Conservation (phyloP, 805 yeast genomes). For the Maudiozyma pseudohumilis region DNA sequence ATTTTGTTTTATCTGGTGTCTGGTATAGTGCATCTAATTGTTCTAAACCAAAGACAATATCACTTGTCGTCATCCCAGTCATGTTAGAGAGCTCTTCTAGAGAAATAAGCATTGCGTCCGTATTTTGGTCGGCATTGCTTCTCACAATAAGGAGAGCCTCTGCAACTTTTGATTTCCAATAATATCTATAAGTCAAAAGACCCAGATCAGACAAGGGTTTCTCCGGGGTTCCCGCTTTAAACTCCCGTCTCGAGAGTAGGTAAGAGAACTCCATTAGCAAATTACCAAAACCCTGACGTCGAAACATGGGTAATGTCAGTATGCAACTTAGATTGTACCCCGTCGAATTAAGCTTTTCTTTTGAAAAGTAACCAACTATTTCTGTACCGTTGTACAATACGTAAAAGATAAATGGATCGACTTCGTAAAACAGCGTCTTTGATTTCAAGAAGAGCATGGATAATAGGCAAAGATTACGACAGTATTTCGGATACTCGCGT, state of each 20-base stretch:
- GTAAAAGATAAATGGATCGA: slow-evolving; percentile 89
- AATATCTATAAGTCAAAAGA: slow-evolving; percentile 70
- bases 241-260: slow-evolving; percentile 62
- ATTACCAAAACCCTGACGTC: slow-evolving; percentile 82
- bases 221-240: slow-evolving; percentile 82
- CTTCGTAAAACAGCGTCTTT: slow-evolving; percentile 87
- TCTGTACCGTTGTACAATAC: slow-evolving; percentile 55
- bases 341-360: slow-evolving; percentile 64
- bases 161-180: slow-evolving; percentile 69
- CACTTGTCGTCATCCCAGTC: slow-evolving; percentile 83
- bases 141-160: slow-evolving; percentile 21
- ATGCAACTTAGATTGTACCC: slow-evolving; percentile 86
- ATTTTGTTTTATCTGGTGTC: slow-evolving; percentile 34
- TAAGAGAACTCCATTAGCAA: slow-evolving; percentile 85
- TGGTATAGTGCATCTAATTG: slow-evolving; percentile 48
- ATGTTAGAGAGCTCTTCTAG: slow-evolving; percentile 52
- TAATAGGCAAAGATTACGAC: slow-evolving; percentile 81
- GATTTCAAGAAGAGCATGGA: slow-evolving; percentile 87
- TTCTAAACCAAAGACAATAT: slow-evolving; percentile 80
- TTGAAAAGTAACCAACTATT: slow-evolving; percentile 91
- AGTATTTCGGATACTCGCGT: slow-evolving; percentile 64
- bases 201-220: slow-evolving; percentile 95
- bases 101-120: slow-evolving; percentile 29
- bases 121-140: neutral
- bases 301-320: slow-evolving; percentile 77